Base-by-base conservation (phyloP, 2,329 filamentous ascomycete genomes). In the Fusarium azukiicola region DNA sequence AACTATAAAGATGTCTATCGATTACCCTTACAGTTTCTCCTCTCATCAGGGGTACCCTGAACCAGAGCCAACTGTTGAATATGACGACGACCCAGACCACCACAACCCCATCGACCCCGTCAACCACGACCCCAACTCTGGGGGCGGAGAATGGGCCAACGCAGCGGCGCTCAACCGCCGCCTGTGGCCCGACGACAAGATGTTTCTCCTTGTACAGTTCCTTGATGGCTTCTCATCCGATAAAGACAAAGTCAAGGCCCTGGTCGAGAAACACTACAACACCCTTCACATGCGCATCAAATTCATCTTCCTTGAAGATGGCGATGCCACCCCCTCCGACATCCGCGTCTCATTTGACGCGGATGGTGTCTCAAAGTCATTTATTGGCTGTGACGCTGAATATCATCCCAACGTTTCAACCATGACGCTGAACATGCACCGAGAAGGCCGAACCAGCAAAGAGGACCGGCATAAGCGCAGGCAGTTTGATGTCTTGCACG, bases 261-360 rank as follows among this genome's bases (percentile, higher is more conserved):
- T 58, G 12, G n/a, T 58, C 21, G 54, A 58, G n/a, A 36, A 58
- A 13, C 54, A 58, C 32, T 58, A 58, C 54, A 58, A 58, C 21
- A 38, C 54, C 13, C 54, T 58, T 40, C 54, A 13, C 36, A 58
- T 58, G 32, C 54, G 54, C 4, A 58, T 58, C 21, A 58, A 13
- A 40, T 58, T 58, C 54, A 36, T 58, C 54, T 58, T 58, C 54
- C 32, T 58, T 5, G 54, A 40, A 36, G 54, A 58, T 58, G 54
- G 40, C 3, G 54, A 58, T 14, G 32, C 54, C 54, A 58, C 32
- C 14, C 32, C 54, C 36, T 58, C 54, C 36, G 54, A 58, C 10
- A 58, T 58, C 13, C 54, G 54, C 13, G 32, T 58, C 21, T 38
- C 36, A 40, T 58, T 58, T 21, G n/a, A 21, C 19, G 21, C 54